Evolutionary conservation across 1,284 basidiomycete genomes (phyloP), one percentile per base, ranked within the genome.

Genomic region (Austroboletus olivaceoglutinosus): DNA sequence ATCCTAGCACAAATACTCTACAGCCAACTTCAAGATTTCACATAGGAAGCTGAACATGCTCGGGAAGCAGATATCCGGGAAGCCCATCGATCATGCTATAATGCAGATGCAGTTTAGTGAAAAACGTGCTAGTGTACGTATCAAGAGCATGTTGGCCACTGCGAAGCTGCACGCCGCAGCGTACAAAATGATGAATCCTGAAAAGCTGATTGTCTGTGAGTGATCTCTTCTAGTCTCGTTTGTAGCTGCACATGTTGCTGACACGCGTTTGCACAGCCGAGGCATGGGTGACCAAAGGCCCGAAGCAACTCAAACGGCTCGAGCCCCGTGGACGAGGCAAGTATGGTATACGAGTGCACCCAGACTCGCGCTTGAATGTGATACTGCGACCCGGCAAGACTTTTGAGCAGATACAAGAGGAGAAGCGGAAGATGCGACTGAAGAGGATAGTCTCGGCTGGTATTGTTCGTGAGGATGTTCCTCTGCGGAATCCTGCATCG

Each of bases 31-130:
- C 80, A 95, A 93, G 69, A 93, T 95, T 43, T 95, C 92, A 2
- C 91, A 89, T 58, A 82, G 93, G 51, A 98, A 98, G 71, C 76
- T 98, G 47, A 94, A 96, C 70, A 80, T 88, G 74, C 77, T 99
- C 38, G 88, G 89, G 8, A 78, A 84, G 48, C 92, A 98, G 70
- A 92, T 98, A 58, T 78, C 89, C 10, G 88, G 90, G 15, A 87
- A 92, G 61, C 92, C 93, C 13, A 85, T 96, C 52, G 94, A 98
- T 72, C 86, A 89, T 64, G 95, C 96, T 23, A 95, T 99, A 64
- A 74, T 98, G 46, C 96, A 99, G 67, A 96, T 98, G 89, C 83
- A 91, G 67, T 97, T 98, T 70, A 90, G 87, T 59, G 86, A 94
- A 69, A 98, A 98, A 73, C 81, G 93, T 15, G 91, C 90, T 11